phyloP scores from a whole-genome alignment of 192 early-diverging fungal genomes.

The Rhizoclosmatium sp. region DNA sequence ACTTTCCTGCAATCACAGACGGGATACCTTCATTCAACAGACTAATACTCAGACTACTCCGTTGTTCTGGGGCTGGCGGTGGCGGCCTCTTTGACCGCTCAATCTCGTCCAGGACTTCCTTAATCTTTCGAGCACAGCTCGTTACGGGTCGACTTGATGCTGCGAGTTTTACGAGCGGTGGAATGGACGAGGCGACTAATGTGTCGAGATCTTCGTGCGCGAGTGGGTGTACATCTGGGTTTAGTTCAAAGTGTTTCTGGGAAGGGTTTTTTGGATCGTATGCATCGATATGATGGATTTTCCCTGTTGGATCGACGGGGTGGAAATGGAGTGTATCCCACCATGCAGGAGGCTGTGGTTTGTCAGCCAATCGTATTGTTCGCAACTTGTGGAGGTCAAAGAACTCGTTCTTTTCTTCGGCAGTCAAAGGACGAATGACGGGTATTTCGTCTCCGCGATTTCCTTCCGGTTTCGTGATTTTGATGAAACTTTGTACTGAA shows the following conservation, averaged over 20 bases:
- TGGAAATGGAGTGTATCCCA: constrained; percentile 16
- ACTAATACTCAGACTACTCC: constrained; percentile 22
- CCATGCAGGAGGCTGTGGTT: constrained; percentile 13
- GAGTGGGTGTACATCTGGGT: neutral
- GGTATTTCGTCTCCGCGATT: no score
- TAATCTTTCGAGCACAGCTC: constrained; percentile 5
- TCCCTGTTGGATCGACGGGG: constrained; percentile 7
- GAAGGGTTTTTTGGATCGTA: constrained; percentile 22
- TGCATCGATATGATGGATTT: constrained; percentile 20
- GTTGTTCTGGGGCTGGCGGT: constrained; percentile 24
- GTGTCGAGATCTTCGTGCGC: constrained; percentile 15
- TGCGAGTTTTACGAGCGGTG: neutral
- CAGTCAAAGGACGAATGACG: neutral
- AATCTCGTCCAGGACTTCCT: constrained; percentile 25
- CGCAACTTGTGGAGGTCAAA: neutral
- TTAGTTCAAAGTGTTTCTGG: constrained; percentile 30
- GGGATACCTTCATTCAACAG: constrained; percentile 40
- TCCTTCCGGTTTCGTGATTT: no score
- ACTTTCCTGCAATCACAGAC: constrained; percentile 21
- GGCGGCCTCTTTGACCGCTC: constrained; percentile 21
- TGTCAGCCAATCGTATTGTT: constrained; percentile 19
- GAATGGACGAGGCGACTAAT: neutral
- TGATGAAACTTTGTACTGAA: no score
- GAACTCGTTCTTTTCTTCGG: neutral
- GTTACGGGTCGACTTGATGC: constrained; percentile 22